phyloP scores from a whole-genome alignment of 306 rosid species.

The Fagus crenata region DNA sequence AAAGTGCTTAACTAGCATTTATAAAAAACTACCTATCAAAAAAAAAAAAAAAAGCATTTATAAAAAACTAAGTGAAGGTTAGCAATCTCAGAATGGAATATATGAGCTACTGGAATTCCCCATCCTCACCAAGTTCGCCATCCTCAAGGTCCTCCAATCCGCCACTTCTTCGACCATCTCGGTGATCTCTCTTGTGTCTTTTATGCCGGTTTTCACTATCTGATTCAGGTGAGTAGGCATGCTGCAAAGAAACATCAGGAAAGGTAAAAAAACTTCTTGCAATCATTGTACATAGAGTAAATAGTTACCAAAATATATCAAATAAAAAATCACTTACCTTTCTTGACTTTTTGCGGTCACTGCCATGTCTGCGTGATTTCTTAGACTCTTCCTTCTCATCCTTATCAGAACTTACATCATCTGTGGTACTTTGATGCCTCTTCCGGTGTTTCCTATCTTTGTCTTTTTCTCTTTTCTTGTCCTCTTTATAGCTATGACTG shows the following conservation, averaged over 20 bases:
- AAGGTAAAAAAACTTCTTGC: conserved; percentile 22
- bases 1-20: neutral
- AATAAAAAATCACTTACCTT: conserved; percentile 48
- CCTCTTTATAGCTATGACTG: conserved; percentile 73
- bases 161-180: conserved; percentile 65
- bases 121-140: conserved; percentile 96
- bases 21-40: neutral
- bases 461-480: conserved; percentile 87
- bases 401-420: conserved; percentile 79
- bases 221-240: conserved; percentile 88
- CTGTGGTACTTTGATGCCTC: conserved; percentile 82
- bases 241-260: conserved; percentile 50
- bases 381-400: conserved; percentile 92
- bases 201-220: conserved; percentile 78
- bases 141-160: conserved; percentile 90
- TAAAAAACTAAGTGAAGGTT: conserved; percentile 12
- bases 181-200: conserved; percentile 89
- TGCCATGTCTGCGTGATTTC: conserved; percentile 81
- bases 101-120: conserved; percentile 48
- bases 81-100: conserved; percentile 4
- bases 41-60: neutral
- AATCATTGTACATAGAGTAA: conserved; percentile 4
- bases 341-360: conserved; percentile 89
- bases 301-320: neutral
- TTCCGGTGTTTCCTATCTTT: conserved; percentile 89